Evolutionary conservation across 768 basidiomycete species (phyloP).

Genomic region (Pilatotrama ljubarskyi): DNA sequence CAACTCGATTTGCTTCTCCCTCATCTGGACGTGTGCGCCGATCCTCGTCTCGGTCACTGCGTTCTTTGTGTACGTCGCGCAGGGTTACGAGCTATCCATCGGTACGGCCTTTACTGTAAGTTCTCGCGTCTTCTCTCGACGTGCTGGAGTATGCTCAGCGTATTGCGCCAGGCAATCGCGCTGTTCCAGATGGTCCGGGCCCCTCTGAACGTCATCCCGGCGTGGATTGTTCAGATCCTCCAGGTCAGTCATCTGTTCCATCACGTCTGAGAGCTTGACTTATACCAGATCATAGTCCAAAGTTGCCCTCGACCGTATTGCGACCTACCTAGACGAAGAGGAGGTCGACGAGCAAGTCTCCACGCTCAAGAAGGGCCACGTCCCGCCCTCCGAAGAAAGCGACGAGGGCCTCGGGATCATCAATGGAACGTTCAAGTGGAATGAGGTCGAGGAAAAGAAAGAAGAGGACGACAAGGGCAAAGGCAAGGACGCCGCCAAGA

Average conservation of each 20-base stretch:
- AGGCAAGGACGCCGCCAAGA: conserved; percentile 22
- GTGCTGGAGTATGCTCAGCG: not conserved
- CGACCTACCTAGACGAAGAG: conserved; percentile 59
- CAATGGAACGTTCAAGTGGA: conserved; percentile 58
- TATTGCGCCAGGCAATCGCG: conserved; percentile 62
- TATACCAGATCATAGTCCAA: conserved; percentile 39
- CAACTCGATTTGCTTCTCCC: conserved; percentile 69
- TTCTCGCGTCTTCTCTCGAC: conserved; percentile 6
- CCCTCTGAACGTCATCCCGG: conserved; percentile 79
- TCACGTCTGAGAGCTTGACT: not conserved
- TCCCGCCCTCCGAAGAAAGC: conserved; percentile 26
- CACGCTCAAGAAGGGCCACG: conserved; percentile 44
- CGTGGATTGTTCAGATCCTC: conserved; percentile 76
- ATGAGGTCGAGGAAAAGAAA: conserved; percentile 43
- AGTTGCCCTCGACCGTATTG: conserved; percentile 61
- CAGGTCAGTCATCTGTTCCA: conserved; percentile 38
- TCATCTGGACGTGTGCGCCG: conserved; percentile 76
- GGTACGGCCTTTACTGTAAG: conserved; percentile 81
- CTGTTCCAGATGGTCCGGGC: conserved; percentile 82
- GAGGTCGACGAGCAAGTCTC: conserved; percentile 64
- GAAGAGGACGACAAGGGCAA: conserved; percentile 28
- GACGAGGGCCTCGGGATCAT: conserved; percentile 48
- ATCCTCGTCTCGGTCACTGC: conserved; percentile 79
- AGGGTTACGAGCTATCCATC: conserved; percentile 74
- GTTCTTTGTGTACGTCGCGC: conserved; percentile 72